These are phyloP conservation scores for Durusdinium trenchii DNA, from an alignment of 73 alveolate species.

Conservation along the genomic window DNA sequence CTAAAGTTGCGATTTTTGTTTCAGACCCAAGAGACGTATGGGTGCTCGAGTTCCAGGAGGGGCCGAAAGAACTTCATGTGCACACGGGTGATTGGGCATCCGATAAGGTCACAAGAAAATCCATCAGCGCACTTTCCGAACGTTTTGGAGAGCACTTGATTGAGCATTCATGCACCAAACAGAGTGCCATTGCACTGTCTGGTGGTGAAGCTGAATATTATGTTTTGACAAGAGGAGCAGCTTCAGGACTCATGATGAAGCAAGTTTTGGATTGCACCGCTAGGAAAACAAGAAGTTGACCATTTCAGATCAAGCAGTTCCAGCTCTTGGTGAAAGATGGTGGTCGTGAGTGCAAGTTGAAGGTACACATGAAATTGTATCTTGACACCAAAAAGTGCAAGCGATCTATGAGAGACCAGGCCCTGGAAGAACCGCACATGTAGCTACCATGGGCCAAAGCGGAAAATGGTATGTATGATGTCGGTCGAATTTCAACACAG, in stretches of 20 bases:
- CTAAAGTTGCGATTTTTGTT: neutral
- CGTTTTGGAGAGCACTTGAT: neutral
- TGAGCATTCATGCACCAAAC: neutral
- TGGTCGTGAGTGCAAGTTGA: too few relatives aligned
- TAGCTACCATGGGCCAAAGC: too few relatives aligned
- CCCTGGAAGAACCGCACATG: too few relatives aligned
- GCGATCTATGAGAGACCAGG: too few relatives aligned
- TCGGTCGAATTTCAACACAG: too few relatives aligned
- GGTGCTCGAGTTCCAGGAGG: conserved; percentile 23
- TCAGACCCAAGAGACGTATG: neutral
- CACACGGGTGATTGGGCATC: conserved; percentile 30
- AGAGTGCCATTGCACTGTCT: neutral
- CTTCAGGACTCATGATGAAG: conserved; percentile 16
- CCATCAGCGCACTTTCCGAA: neutral
- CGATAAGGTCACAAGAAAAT: neutral
- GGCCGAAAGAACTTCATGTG: neutral
- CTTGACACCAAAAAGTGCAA: too few relatives aligned
- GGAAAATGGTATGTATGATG: too few relatives aligned
- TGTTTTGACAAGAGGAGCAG: conserved; percentile 23
- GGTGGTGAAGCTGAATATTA: conserved; percentile 52
- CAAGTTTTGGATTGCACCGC: too few relatives aligned
- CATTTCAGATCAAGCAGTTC: too few relatives aligned
- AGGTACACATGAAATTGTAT: too few relatives aligned
- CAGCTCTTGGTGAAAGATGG: too few relatives aligned
- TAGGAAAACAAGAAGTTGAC: too few relatives aligned